A percentile compares a stretch with the other conserved stretches of the same genome.
These are phyloP conservation scores for Mycosphaerelloides madeirae DNA, from an alignment of 2,329 filamentous ascomycete species.

Conservation along the genomic window DNA sequence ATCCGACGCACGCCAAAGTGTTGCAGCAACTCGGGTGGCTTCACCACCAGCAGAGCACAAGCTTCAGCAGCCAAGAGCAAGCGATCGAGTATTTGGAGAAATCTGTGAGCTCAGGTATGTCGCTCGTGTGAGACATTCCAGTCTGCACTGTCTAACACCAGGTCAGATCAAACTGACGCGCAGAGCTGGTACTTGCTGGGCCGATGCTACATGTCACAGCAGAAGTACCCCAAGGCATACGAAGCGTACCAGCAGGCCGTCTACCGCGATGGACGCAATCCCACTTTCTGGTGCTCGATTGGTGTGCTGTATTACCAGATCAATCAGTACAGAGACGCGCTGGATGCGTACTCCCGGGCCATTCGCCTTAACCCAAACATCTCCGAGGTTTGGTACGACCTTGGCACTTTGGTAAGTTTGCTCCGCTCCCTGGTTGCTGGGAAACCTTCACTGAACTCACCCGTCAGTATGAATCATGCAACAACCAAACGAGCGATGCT, in stretches of 20 bases:
- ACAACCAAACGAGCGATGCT: constrained; percentile 96
- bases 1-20: constrained; percentile 95
- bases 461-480: constrained; percentile 87
- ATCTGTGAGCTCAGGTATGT: constrained; percentile 82
- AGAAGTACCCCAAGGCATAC: constrained; percentile 97
- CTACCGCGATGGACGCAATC: constrained; percentile 94
- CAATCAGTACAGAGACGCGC: constrained; percentile 96
- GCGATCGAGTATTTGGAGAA: constrained; percentile 97
- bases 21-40: constrained; percentile 97
- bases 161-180: constrained; percentile 79
- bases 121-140: background rate
- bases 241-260: constrained; percentile 98
- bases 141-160: constrained; percentile 19
- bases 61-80: constrained; percentile 86
- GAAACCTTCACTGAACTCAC: constrained; percentile 29
- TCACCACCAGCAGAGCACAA: constrained; percentile 91
- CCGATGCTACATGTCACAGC: constrained; percentile 98
- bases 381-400: constrained; percentile 97
- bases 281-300: constrained; percentile 99
- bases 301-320: constrained; percentile 99
- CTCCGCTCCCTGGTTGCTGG: background rate
- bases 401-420: constrained; percentile 80
- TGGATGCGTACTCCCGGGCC: constrained; percentile 94
- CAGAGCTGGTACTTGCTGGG: constrained; percentile 99
- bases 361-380: constrained; percentile 97